Evolutionary conservation across 768 basidiomycete species (phyloP).

Genomic region (Hygrocybe punicea): DNA sequence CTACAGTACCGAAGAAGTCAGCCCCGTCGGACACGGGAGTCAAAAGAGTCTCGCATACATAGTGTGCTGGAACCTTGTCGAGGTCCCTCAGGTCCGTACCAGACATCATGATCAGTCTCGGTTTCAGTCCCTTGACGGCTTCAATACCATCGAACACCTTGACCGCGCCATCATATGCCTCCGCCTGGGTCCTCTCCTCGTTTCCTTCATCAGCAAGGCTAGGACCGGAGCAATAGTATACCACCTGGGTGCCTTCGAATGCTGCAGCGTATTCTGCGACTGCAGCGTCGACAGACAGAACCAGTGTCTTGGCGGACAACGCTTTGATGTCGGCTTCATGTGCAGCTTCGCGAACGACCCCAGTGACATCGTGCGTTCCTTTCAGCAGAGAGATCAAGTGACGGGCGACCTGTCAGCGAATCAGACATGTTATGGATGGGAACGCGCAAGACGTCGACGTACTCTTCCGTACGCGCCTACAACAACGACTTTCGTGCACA

Average conservation of each 20-base stretch:
- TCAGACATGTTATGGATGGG: background rate
- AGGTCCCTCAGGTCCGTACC: slow-evolving; percentile 55
- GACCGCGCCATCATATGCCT: slow-evolving; percentile 55
- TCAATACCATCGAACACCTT: slow-evolving; percentile 72
- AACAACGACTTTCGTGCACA: slow-evolving; percentile 45
- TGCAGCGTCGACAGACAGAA: slow-evolving; percentile 56
- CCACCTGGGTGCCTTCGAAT: slow-evolving; percentile 43
- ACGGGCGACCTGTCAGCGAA: slow-evolving; percentile 39
- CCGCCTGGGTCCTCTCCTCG: slow-evolving; percentile 53
- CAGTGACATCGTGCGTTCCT: slow-evolving; percentile 44
- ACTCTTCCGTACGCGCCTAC: slow-evolving; percentile 56
- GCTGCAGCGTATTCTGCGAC: slow-evolving; percentile 43
- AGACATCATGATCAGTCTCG: slow-evolving; percentile 57
- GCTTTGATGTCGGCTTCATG: slow-evolving; percentile 48
- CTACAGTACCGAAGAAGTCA: slow-evolving; percentile 29
- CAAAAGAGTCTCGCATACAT: slow-evolving; percentile 44
- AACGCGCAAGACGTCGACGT: slow-evolving; percentile 6
- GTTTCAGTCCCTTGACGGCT: slow-evolving; percentile 43
- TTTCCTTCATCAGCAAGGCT: slow-evolving; percentile 55
- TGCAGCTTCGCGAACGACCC: slow-evolving; percentile 49
- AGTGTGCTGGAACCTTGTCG: slow-evolving; percentile 47
- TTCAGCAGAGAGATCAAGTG: slow-evolving; percentile 52
- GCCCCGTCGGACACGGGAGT: background rate
- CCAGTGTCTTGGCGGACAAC: slow-evolving; percentile 42
- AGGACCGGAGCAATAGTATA: slow-evolving; percentile 51